Percentiles rank a stretch among this genome's conserved stretches.
These are phyloP conservation scores for Hylodesmum podocarpum DNA, from an alignment of 306 rosid genomes.

Conservation along the genomic window DNA sequence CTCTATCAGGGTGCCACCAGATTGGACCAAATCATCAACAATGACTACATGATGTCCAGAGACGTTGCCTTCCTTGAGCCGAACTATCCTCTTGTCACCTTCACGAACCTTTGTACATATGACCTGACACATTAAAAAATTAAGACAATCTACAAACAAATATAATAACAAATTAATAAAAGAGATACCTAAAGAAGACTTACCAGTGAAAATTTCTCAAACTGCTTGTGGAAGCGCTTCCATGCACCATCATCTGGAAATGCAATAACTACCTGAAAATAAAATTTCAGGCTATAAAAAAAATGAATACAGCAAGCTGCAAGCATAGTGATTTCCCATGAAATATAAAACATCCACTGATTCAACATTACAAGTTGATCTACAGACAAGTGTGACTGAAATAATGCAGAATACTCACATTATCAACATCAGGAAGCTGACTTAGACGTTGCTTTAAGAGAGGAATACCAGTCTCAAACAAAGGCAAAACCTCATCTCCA, in stretches of 20 bases:
- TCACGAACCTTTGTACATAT: slow-evolving; percentile 93
- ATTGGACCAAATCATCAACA: slow-evolving; percentile 98
- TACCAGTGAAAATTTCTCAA: slow-evolving; percentile 75
- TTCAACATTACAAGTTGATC: background rate
- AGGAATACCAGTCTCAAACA: slow-evolving; percentile 98
- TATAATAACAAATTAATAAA: background rate
- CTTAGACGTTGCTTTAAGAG: slow-evolving; percentile 79
- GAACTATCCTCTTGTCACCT: slow-evolving; percentile 91
- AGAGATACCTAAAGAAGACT: slow-evolving; percentile 27
- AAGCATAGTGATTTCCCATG: background rate
- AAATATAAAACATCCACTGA: background rate
- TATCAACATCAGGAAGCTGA: slow-evolving; percentile 77
- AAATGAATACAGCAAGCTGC: background rate
- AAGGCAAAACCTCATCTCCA: slow-evolving; percentile 93
- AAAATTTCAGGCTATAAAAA: background rate
- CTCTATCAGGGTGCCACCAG: slow-evolving; percentile 94
- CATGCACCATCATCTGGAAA: slow-evolving; percentile 99
- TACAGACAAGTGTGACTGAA: background rate
- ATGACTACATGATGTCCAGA: slow-evolving; percentile 87
- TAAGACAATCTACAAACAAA: slow-evolving; percentile 12
- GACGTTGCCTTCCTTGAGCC: slow-evolving; percentile 90
- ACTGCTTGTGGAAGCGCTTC: slow-evolving; percentile 95
- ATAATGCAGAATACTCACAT: slow-evolving; percentile 44
- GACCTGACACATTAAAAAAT: slow-evolving; percentile 56
- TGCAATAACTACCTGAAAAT: slow-evolving; percentile 86